Percentiles rank a stretch among this genome's conserved stretches.
These are phyloP conservation scores for Arctium lappa DNA, from an alignment of 129 eudicot species.

Conservation along the genomic window DNA sequence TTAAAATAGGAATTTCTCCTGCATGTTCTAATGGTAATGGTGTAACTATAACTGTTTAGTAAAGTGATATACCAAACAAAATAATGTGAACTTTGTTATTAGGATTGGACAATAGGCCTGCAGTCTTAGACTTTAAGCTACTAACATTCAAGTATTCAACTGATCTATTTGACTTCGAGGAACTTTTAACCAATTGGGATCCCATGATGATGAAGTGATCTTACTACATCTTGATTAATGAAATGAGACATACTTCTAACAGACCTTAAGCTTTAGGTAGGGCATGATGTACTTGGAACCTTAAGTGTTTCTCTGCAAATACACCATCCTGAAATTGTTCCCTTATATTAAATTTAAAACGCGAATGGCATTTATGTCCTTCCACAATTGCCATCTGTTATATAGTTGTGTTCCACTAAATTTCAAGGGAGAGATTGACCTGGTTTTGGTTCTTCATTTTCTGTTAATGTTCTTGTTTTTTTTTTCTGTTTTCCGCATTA, in stretches of 20 bases:
- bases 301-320: not conserved
- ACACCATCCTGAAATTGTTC: not conserved
- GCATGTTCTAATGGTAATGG: not conserved
- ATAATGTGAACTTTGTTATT: not conserved
- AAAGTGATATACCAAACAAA: not conserved
- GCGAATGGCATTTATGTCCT: not conserved
- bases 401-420: not conserved
- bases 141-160: not conserved
- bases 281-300: not conserved
- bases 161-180: not conserved
- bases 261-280: not conserved
- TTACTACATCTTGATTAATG: not conserved
- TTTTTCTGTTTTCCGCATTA: not conserved
- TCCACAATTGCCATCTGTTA: not conserved
- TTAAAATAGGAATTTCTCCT: not conserved
- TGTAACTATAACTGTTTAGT: not conserved
- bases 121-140: not conserved
- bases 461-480: not conserved
- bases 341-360: not conserved
- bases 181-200: not conserved
- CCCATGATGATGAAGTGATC: not conserved
- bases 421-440: not conserved
- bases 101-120: not conserved
- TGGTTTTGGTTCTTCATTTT: not conserved
- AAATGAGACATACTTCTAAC: not conserved